These are phyloP conservation scores for Cladophialophora exuberans DNA, from an alignment of 2,329 filamentous ascomycete genomes.

Conservation along the genomic window DNA sequence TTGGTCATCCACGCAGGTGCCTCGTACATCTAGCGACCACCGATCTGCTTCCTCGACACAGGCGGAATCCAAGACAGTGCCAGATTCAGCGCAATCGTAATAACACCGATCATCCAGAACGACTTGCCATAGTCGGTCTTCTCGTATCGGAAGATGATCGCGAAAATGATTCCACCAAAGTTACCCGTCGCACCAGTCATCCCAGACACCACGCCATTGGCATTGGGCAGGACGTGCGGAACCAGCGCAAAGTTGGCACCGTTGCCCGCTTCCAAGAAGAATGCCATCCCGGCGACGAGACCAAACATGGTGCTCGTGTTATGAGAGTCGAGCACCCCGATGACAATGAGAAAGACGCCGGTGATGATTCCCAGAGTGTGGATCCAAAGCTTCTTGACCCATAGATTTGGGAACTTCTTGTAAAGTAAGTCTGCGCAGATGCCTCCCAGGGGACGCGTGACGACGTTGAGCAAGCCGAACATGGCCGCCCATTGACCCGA, in stretches of 20 bases:
- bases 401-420: constrained; percentile 49
- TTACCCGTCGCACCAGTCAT: constrained; percentile 80
- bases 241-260: constrained; percentile 86
- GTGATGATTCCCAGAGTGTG: constrained; percentile 59
- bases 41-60: constrained; percentile 58
- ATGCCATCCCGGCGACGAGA: constrained; percentile 73
- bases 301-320: constrained; percentile 70
- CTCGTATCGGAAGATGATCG: constrained; percentile 78
- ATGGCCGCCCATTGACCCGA: constrained; percentile 60
- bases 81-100: constrained; percentile 72
- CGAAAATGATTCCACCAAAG: constrained; percentile 81
- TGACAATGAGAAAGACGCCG: constrained; percentile 64
- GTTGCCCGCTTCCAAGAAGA: constrained; percentile 84
- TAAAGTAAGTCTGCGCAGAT: constrained; percentile 62
- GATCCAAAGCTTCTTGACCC: constrained; percentile 67
- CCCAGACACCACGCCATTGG: constrained; percentile 80
- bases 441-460: constrained; percentile 52
- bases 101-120: constrained; percentile 81
- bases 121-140: constrained; percentile 68
- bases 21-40: constrained; percentile 30
- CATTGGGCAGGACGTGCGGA: constrained; percentile 80
- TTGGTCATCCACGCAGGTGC: background rate
- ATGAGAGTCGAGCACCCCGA: constrained; percentile 66
- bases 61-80: constrained; percentile 66
- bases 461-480: constrained; percentile 57